Evolutionary conservation across 2,329 filamentous ascomycete genomes (phyloP), one percentile per base, ranked within the genome.

Genomic region (Fusarium pseudograminearum): DNA sequence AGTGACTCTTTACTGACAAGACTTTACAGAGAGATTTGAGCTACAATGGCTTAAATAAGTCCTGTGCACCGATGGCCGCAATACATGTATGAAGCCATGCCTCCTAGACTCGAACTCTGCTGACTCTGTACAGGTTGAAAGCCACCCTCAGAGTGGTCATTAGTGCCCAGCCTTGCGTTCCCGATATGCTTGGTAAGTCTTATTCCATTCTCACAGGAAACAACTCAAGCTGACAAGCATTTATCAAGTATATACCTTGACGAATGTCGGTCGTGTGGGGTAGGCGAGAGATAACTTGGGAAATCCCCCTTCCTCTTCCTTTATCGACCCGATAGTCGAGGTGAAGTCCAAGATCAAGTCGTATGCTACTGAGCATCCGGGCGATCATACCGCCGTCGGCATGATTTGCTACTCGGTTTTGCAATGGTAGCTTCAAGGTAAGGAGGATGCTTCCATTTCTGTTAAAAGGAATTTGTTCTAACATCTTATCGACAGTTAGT

Each of bases 41-140:
- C 46, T 9, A 8, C 7, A 14, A 24, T n/a, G 12, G 16, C 20
- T 22, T 7, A 18, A 7, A 14, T 2, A 12, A 24, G 22, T 22
- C 20, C 4, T 24, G 30, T 65, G 52, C 33, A 59, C 41, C 20
- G 53, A 42, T 58, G 60, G 20, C 30, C 34, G n/a, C 41, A 59
- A 47, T 14, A 41, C 28, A n/a, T 38, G 52, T 65, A 52, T 24
- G 18, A 42, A 30, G 8, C 33, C 20, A 11, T 18, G 8, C 7
- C 7, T 44, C 18, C 42, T 33, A 4, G 15, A 6, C 24, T 10
- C 40, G 31, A 34, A 24, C 26, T 15, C 4, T 14, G 12, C 61
- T 57, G 20, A 57, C 42, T 56, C 26, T 28, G 14, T 18, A 16
- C 5, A 24, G 51, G 20, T 24, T 14, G 11, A 41, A 18, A 14